Evolutionary conservation across 2,329 filamentous ascomycete species (phyloP), one percentile per base, ranked within the genome.

Genomic region (Cladosporium sp.): DNA sequence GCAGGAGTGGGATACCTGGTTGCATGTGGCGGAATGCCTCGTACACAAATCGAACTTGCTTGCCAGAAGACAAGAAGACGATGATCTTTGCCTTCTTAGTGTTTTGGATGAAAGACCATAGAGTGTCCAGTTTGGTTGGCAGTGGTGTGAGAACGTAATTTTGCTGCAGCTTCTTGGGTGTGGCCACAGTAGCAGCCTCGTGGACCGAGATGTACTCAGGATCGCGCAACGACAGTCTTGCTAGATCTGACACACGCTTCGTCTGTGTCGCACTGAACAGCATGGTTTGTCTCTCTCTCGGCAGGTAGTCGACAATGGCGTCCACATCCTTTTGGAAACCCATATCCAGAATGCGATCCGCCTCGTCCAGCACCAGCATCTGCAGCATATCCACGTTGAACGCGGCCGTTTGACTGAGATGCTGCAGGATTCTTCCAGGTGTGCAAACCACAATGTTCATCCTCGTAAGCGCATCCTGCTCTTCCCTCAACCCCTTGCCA

Each of bases 401-500:
- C 21, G 90, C 88, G 0, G 92, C 91, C 0, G 94, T 98, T 81
- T 97, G 93, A 74, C 96, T 94, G 73, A 99, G 83, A 78, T 99
- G 95, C 79, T 99, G 95, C 71, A 98, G 81, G 85, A 99, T 96
- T 39, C 95, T 88, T 1, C 95, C 95, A 0, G 95, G 95, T 1
- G 95, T 99, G 74, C 93, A 96, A 11, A 99, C 92, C 28, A 99
- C 81, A 57, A 99, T 98, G 76, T 98, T 99, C 94, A 99, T 98
- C 69, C 92, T 87, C 3, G 88, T 87, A 67, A 99, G 76, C 36
- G 93, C 86, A 71, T 96, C 91, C 26, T 91, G 88, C 79, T 99
- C 89, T 74, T 97, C 93, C 74, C 91, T 89, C 72, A 97, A 76
- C 76, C 86, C 93, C 83, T 96, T 97, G 48, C 95, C 95, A 48